A percentile compares a stretch with the other conserved stretches of the same genome.
Evolutionary conservation across 176 grass and related monocot species (phyloP).

Genomic region (Puccinellia tenuiflora): DNA sequence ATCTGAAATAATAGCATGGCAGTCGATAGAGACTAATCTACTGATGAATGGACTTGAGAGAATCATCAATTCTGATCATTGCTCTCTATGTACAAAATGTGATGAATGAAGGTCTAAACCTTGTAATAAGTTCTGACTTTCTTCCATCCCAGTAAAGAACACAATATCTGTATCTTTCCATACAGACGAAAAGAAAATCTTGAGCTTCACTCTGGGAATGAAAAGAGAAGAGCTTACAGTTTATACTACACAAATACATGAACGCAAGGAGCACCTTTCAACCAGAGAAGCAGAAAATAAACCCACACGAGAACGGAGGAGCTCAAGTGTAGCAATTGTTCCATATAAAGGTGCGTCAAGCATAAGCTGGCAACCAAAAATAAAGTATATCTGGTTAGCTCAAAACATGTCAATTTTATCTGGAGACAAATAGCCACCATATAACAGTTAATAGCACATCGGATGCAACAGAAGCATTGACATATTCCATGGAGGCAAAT

Average conservation of each 20-base stretch:
- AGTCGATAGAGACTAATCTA: background rate
- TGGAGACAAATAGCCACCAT: background rate
- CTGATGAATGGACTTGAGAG: background rate
- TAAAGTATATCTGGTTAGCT: background rate
- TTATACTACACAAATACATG: background rate
- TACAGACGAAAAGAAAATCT: slow-evolving; percentile 88
- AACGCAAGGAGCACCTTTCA: background rate
- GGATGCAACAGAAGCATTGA: background rate
- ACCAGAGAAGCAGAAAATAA: slow-evolving; percentile 6
- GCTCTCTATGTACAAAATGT: background rate
- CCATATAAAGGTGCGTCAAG: slow-evolving; percentile 81
- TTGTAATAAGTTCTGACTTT: slow-evolving; percentile 77
- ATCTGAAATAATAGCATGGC: background rate
- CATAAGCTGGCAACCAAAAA: slow-evolving; percentile 61
- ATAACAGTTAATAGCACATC: slow-evolving; percentile 4
- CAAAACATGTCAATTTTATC: slow-evolving; percentile 2
- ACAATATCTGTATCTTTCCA: slow-evolving; percentile 88
- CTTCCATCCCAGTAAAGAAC: slow-evolving; percentile 88
- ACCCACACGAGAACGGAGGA: slow-evolving; percentile 74
- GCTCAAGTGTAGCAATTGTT: slow-evolving; percentile 78
- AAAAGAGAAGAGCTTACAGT: background rate
- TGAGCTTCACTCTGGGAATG: slow-evolving; percentile 63
- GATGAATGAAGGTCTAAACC: slow-evolving; percentile 36
- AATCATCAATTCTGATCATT: background rate
- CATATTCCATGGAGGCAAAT: slow-evolving; percentile 17